Evolutionary conservation across 768 basidiomycete species (phyloP).

Genomic region (Exidia glandulosa): DNA sequence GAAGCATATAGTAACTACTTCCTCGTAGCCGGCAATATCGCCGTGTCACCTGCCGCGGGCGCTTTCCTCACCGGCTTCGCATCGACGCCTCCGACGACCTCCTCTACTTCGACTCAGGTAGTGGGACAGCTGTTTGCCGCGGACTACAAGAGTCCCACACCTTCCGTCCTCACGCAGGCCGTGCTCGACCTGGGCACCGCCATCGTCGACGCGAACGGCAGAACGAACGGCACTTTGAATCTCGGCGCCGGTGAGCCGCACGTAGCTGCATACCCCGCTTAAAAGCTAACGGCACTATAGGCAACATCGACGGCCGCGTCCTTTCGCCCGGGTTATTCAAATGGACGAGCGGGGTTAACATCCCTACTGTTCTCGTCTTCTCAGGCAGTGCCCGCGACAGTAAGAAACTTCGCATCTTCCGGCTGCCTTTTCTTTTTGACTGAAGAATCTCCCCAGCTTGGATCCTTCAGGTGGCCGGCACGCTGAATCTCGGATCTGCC

Average conservation of each 20-base stretch:
- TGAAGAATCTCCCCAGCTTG: background rate
- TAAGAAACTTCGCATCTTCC: background rate
- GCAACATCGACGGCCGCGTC: background rate
- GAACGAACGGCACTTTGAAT: background rate
- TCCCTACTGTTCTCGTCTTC: background rate
- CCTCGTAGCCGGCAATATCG: background rate
- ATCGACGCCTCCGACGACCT: background rate
- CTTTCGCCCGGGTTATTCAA: background rate
- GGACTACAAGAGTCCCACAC: background rate
- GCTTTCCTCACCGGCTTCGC: background rate
- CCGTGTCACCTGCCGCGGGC: background rate
- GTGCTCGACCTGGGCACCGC: background rate
- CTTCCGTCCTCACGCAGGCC: background rate
- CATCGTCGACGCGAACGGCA: background rate
- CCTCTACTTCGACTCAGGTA: background rate
- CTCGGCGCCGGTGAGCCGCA: background rate
- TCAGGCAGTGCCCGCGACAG: background rate
- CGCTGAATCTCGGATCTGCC: background rate
- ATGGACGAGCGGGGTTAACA: background rate
- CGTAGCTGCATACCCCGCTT: background rate
- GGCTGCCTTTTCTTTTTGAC: background rate
- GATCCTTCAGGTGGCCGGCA: background rate
- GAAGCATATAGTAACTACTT: background rate
- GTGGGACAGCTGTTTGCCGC: background rate
- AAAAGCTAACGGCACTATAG: background rate